These are phyloP conservation scores for Echium plantagineum DNA, from an alignment of 257 asterid species.

Conservation along the genomic window DNA sequence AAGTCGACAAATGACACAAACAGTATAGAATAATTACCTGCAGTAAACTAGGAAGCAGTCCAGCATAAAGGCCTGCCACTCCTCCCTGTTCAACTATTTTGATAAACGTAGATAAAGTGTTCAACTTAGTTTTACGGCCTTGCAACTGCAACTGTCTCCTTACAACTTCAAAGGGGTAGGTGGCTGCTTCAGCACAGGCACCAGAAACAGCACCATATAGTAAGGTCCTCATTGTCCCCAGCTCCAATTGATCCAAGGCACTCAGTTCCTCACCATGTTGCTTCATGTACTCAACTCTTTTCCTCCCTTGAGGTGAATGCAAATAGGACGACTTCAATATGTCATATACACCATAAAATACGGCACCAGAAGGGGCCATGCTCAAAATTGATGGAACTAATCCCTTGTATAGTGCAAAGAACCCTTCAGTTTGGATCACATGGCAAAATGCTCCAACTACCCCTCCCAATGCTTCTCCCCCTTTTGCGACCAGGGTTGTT, in stretches of 20 bases:
- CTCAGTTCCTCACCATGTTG: conserved; percentile 51
- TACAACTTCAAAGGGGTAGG: conserved; percentile 91
- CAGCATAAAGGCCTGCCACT: conserved; percentile 84
- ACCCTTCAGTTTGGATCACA: conserved; percentile 79
- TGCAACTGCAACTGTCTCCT: conserved; percentile 92
- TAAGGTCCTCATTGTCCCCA: conserved; percentile 84
- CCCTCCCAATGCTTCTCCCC: conserved; percentile 89
- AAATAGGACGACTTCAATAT: conserved; percentile 74
- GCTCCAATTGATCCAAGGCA: conserved; percentile 80
- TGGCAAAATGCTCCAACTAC: conserved; percentile 84
- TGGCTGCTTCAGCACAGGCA: conserved; percentile 95
- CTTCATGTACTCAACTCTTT: conserved; percentile 54
- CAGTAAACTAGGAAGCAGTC: conserved; percentile 77
- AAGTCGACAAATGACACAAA: too few relatives aligned
- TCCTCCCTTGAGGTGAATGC: conserved; percentile 71
- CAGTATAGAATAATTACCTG: conserved; percentile 37
- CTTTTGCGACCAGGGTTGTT: conserved; percentile 89
- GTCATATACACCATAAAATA: conserved; percentile 88
- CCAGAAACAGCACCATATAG: conserved; percentile 94
- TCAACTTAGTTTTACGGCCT: conserved; percentile 59
- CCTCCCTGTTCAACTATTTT: conserved; percentile 83
- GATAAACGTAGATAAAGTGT: conserved; percentile 54
- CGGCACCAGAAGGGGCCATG: conserved; percentile 99
- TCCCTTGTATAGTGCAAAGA: conserved; percentile 88
- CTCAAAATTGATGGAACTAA: conserved; percentile 78